These are phyloP conservation scores for Haplosporangium sp. DNA, from an alignment of 371 early-diverging fungal species.

Conservation along the genomic window DNA sequence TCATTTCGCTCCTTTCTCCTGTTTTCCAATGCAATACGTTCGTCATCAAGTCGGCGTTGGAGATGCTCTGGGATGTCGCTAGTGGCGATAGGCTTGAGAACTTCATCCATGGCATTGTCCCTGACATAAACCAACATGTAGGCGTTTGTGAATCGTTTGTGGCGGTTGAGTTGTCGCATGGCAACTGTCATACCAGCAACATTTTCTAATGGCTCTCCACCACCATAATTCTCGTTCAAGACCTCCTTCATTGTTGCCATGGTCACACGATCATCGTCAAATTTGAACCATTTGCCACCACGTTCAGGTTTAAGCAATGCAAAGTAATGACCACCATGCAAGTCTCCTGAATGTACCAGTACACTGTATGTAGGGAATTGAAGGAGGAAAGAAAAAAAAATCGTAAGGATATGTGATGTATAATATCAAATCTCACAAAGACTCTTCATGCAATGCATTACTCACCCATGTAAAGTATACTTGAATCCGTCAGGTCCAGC, in stretches of 20 bases:
- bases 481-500: slow-evolving; percentile 72
- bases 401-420: neutral
- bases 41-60: slow-evolving; percentile 58
- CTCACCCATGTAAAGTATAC: slow-evolving; percentile 88
- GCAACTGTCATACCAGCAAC: slow-evolving; percentile 39
- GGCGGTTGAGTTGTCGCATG: slow-evolving; percentile 46
- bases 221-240: slow-evolving; percentile 97
- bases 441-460: neutral
- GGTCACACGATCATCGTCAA: slow-evolving; percentile 98
- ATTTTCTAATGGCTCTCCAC: slow-evolving; percentile 65
- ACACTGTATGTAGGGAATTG: slow-evolving; percentile 68
- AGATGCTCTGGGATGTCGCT: slow-evolving; percentile 89
- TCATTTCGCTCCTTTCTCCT: slow-evolving; percentile 48
- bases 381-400: neutral
- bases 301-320: slow-evolving; percentile 87
- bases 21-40: slow-evolving; percentile 29
- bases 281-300: slow-evolving; percentile 91
- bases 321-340: slow-evolving; percentile 98
- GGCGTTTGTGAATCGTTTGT: slow-evolving; percentile 92
- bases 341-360: slow-evolving; percentile 97
- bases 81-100: slow-evolving; percentile 74
- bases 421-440: neutral
- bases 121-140: slow-evolving; percentile 98
- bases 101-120: slow-evolving; percentile 75
- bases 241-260: slow-evolving; percentile 90